These are phyloP conservation scores for Mycena belliarum DNA, from an alignment of 768 basidiomycete genomes.

Conservation along the genomic window DNA sequence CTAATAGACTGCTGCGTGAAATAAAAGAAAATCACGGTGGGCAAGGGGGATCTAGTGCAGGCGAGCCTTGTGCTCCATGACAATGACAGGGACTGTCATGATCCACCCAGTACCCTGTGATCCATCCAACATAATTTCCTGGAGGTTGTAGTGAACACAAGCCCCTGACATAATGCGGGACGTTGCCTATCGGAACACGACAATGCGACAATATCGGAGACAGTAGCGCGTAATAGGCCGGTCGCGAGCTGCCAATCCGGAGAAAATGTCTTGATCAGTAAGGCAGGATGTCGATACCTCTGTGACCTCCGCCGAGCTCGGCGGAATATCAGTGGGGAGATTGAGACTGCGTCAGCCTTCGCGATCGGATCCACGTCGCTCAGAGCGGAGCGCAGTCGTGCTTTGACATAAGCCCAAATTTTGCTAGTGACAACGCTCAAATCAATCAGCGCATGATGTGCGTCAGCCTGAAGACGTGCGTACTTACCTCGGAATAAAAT, in stretches of 20 bases:
- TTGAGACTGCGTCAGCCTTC: neutral
- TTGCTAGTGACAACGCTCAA: too few relatives aligned
- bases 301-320: constrained; percentile 2
- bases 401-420: too few relatives aligned
- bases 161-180: neutral
- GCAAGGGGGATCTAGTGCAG: neutral
- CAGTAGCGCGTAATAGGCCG: constrained; percentile 1
- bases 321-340: neutral
- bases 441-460: too few relatives aligned
- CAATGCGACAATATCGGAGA: neutral
- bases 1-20: constrained; percentile 7
- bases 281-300: neutral
- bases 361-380: constrained; percentile 7
- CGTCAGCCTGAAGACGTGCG: too few relatives aligned
- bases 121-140: neutral
- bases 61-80: neutral
- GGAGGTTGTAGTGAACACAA: neutral
- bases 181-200: neutral
- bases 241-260: neutral
- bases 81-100: constrained; percentile 1
- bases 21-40: too few relatives aligned
- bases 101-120: neutral
- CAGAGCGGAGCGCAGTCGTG: too few relatives aligned
- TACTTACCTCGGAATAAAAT: too few relatives aligned
- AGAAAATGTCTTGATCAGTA: neutral